Evolutionary conservation across 2,329 filamentous ascomycete species (phyloP), one percentile per base, ranked within the genome.

Genomic region (Stemphylium beticola): DNA sequence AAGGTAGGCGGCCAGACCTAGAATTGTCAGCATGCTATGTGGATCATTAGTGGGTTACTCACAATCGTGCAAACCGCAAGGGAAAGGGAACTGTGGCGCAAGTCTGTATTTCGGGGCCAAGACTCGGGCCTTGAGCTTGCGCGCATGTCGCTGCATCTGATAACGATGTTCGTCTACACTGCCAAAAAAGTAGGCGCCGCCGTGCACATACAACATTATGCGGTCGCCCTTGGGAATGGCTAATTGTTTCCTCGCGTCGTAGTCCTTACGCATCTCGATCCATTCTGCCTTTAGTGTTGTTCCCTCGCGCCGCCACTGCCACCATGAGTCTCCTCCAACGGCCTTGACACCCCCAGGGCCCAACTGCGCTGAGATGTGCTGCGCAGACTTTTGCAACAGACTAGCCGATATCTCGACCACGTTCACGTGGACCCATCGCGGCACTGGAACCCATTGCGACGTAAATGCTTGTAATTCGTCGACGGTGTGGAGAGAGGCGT

Each of bases 151-250:
- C 76, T 99, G 95, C 82, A 99, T 87, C 81, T 98, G 93, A 77
- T 98, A 98, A n/a, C 95, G 87, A 79, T 98, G 95, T 75, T 96
- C 93, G 71, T 97, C 93, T 33, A 97, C 88, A 65, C 92, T 96
- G 12, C 95, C 93, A 73, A 99, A 98, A 77, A 88, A 99, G 77
- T 96, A 98, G 17, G 90, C 93, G 6, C 93, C 93, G 12, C 95
- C 95, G 70, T 98, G 95, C 18, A 98, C 82, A 76, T 98, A 98
- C 20, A 99, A 80, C 85, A 98, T 96, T 53, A 96, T 87, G 47
- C 92, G 86, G 63, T 87, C 87, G 15, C 85, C 84, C 18, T 83
- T 81, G 15, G 55, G 48, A 43, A 85, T 84, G 14, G 78, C 78
- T 0, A 78, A 77, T 68, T 84, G 85, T 72, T 87, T 88, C 53